Evolutionary conservation across 176 grass and related monocot species (phyloP).

Genomic region (Oryza brachyantha): DNA sequence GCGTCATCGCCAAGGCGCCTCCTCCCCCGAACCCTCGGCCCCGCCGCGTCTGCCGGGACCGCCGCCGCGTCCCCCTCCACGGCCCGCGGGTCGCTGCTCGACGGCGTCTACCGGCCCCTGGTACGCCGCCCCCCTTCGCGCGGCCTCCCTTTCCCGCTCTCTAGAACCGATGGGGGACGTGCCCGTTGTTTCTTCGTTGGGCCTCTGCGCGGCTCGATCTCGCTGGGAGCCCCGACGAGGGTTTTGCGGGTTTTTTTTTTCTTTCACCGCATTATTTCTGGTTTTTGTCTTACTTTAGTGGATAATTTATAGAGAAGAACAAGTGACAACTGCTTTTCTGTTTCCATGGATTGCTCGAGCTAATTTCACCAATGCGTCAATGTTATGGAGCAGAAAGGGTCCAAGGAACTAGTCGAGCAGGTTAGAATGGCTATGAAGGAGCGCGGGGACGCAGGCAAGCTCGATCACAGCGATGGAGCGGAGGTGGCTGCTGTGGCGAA

Average conservation of each 20-base stretch:
- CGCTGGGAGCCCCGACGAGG: slow-evolving; percentile 16
- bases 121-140: background rate
- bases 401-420: slow-evolving; percentile 41
- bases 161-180: background rate
- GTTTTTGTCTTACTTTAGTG: background rate
- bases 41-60: background rate
- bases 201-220: background rate
- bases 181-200: background rate
- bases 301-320: background rate
- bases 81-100: slow-evolving; percentile 24
- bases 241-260: background rate
- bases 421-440: slow-evolving; percentile 25
- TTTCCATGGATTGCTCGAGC: slow-evolving; percentile 10
- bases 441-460: slow-evolving; percentile 1
- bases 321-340: background rate
- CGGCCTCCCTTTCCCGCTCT: background rate
- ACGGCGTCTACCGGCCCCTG: background rate
- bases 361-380: background rate
- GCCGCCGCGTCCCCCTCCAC: slow-evolving; percentile 23
- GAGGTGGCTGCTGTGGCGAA: background rate
- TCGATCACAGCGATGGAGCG: slow-evolving; percentile 21
- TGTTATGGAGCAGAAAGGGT: slow-evolving; percentile 10
- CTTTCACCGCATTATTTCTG: background rate
- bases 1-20: slow-evolving; percentile 18
- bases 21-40: slow-evolving; percentile 45